Percentiles rank a stretch among this genome's conserved stretches.
Conservation (phyloP, 192 early-diverging fungal genomes). For the Coemansia sp. region DNA sequence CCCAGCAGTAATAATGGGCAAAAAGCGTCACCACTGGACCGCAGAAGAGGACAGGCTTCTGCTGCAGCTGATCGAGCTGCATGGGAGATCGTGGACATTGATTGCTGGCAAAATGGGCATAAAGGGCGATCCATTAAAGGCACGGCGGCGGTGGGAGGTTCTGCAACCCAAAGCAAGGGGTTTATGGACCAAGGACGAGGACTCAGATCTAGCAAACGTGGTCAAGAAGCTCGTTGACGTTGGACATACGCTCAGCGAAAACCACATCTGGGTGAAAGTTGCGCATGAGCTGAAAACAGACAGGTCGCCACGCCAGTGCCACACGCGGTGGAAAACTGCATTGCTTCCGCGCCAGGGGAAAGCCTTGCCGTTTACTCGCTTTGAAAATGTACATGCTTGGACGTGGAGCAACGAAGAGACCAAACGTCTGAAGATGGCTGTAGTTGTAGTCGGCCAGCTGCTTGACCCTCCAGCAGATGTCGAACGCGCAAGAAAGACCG, state of each 20-base stretch:
- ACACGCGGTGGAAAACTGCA: constrained; percentile 29
- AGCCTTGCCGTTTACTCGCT: constrained; percentile 18
- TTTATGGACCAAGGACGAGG: constrained; percentile 34
- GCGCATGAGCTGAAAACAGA: constrained; percentile 26
- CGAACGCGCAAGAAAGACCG: constrained; percentile 2
- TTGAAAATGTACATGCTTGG: constrained; percentile 30
- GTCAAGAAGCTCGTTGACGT: constrained; percentile 16
- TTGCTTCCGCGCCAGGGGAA: constrained; percentile 38
- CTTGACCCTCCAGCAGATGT: constrained; percentile 1
- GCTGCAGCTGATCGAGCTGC: constrained; percentile 13
- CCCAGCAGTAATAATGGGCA: too few relatives aligned
- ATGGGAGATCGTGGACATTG: constrained; percentile 19
- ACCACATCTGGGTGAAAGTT: constrained; percentile 28
- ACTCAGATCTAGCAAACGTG: constrained; percentile 19
- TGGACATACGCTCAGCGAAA: constrained; percentile 10
- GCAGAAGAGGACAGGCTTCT: constrained; percentile 31
- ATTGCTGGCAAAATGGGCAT: constrained; percentile 39
- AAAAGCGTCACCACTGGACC: constrained; percentile 33
- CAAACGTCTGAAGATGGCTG: constrained; percentile 6
- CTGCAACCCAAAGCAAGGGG: constrained; percentile 25
- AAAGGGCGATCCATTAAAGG: constrained; percentile 22
- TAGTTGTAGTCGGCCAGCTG: constrained; percentile 8
- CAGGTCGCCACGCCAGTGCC: constrained; percentile 36
- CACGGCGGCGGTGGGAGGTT: constrained; percentile 28
- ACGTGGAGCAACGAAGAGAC: constrained; percentile 26